Percentiles rank a stretch among this genome's conserved stretches.
These are phyloP conservation scores for Lactarius hengduanensis DNA, from an alignment of 768 basidiomycete genomes.

Conservation along the genomic window DNA sequence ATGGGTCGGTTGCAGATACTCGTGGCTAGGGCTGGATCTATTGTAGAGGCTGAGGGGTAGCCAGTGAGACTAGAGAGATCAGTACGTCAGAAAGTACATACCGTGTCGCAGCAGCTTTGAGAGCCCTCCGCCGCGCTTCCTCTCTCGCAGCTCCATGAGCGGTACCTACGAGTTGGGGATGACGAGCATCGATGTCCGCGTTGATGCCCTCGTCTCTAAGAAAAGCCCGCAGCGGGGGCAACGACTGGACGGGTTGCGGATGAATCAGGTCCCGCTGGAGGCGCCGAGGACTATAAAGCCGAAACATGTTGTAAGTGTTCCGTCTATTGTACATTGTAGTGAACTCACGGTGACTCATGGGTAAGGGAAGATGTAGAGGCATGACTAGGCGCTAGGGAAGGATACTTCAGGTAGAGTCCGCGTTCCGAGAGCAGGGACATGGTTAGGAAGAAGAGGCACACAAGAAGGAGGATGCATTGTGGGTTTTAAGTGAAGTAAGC, in stretches of 20 bases:
- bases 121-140: conserved; percentile 23
- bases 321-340: background rate
- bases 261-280: conserved; percentile 17
- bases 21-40: conserved; percentile 1
- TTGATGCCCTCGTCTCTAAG: conserved; percentile 23
- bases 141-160: conserved; percentile 23
- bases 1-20: background rate
- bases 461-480: conserved; percentile 18
- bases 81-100: conserved; percentile 12
- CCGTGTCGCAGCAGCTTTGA: conserved; percentile 18
- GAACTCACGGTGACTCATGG: conserved; percentile 15
- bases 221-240: conserved; percentile 27
- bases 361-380: conserved; percentile 18
- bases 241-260: conserved; percentile 20
- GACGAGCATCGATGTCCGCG: conserved; percentile 17
- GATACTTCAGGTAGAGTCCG: conserved; percentile 21
- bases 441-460: conserved; percentile 17
- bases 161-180: background rate
- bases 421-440: conserved; percentile 27
- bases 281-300: conserved; percentile 10
- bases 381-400: conserved; percentile 22
- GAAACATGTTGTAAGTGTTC: background rate
- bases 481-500: conserved; percentile 27
- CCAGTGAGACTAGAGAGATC: conserved; percentile 1
- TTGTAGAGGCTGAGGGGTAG: background rate